Base-by-base conservation (phyloP, 371 early-diverging fungal genomes). In the Batkoa obscura region DNA sequence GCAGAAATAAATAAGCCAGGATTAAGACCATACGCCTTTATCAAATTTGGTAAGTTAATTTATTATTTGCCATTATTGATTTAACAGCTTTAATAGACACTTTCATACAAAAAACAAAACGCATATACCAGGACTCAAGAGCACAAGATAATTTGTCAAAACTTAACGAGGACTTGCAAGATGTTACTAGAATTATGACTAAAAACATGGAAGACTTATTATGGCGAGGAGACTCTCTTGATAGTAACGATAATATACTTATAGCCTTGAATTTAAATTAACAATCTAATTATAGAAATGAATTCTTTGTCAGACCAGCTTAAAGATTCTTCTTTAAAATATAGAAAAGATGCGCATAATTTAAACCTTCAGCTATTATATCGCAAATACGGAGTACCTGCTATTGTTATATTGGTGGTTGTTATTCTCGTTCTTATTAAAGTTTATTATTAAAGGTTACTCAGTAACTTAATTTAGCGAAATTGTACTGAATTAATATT, bases 111-210 rank as follows among this genome's bases (percentile, higher is more conserved):
- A 93, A 94, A 68, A 85, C 89, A 43, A 93, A 93, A 70, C 81
- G 83, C 59, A 79, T 90, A 58, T 96, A 91, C 70, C 87, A 93
- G 70, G 94, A 96, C 66, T 81, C 88, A 56, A 76, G 92, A 59
- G 84, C 93, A n/a, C 88, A 88, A 65, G 76, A 80, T 57, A 93
- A 95, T 63, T 62, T 96, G 68, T 71, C 86, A 58, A 90, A 88
- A 65, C 69, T 96, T 38, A 91, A 95, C 65, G 94, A 94, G 60
- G 95, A 96, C 66, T 67, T 96, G 60, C 83, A 85, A 56, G 97
- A 94, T 66, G 96, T 96, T 4, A 86, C 88, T 33, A 79, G 90
- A 60, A 95, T 96, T 57, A 94, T 96, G 95, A 96, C 91, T 12
- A 90, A 86, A 64, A 96, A 95, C 68, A 92, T 96, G 80, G 86